Evolutionary conservation across 192 early-diverging fungal genomes (phyloP), one percentile per base, ranked within the genome.

Genomic region (Podila epicladia): DNA sequence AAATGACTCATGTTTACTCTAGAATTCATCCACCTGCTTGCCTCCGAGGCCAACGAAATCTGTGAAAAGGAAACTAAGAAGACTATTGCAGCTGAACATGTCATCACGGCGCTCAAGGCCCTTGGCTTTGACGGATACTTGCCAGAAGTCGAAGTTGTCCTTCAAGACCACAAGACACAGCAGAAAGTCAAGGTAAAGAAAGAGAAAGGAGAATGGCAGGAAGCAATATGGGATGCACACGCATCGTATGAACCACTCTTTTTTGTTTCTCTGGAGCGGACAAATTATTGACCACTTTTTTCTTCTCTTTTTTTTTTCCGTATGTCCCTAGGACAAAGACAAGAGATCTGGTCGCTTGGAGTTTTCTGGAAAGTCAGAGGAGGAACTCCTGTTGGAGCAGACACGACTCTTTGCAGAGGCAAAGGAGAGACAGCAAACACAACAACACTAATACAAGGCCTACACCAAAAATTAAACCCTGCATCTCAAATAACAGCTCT

Each of bases 21-120:
- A 95, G 97, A 99, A 83, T 98, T 98, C 72, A 97, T 99, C 51
- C 97, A 99, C 59, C 83, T 99, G 74, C 88, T 99, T 32, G 93
- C 97, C 28, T 94, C 96, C 5, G 92, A 97, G 82, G 95, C 98
- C 13, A 99, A 97, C 82, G 96, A 98, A 64, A 92, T 94, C 38
- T 98, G 96, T 82, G 98, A 99, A 82, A 97, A 97, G 72, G 97
- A 97, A 67, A 84, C 90, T 5, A 97, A 96, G 76, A 99, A 98
- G 87, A 98, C 98, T 11, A 99, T 99, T 71, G 92, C 96, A 1
- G 96, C 96, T 13, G 98, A 99, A 68, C 98, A 99, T 75, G 95
- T 99, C 9, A 85, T 99, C 28, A 69, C 89, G 2, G 95, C 98
- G 9, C 86, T 99, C 55, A 89, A 95, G 82, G 84, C 91, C 57